These are phyloP conservation scores for Scedosporium dehoogii DNA, from an alignment of 2,329 filamentous ascomycete genomes.

Conservation along the genomic window DNA sequence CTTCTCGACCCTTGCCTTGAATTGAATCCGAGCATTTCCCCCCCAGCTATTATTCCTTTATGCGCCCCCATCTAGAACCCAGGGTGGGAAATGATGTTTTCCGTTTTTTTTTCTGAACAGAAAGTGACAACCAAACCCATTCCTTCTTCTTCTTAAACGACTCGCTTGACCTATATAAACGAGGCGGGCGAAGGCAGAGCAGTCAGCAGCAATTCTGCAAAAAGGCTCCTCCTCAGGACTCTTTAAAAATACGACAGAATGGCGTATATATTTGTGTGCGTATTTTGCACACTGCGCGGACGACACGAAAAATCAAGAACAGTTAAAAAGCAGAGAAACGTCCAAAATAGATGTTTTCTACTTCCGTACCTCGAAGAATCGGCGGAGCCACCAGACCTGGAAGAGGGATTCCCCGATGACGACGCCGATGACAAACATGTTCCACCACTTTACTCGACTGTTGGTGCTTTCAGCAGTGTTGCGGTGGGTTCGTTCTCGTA, in stretches of 20 bases:
- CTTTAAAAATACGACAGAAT: neutral
- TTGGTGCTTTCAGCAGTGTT: constrained; percentile 99
- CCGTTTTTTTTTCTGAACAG: neutral
- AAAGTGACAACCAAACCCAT: neutral
- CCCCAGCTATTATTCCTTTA: neutral
- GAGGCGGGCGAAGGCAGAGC: neutral
- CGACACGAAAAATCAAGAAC: neutral
- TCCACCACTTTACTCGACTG: constrained; percentile 98
- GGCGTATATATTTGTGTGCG: neutral
- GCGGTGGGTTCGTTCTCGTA: constrained; percentile 90
- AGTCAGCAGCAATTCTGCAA: constrained; percentile 4
- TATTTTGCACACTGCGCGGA: neutral
- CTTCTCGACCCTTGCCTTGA: neutral
- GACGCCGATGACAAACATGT: constrained; percentile 85
- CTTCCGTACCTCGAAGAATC: constrained; percentile 74
- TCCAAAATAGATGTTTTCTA: constrained; percentile 1
- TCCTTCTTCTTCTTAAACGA: neutral
- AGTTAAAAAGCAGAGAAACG: neutral
- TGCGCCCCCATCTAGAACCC: neutral
- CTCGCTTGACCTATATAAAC: constrained; percentile 7
- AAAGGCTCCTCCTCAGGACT: neutral
- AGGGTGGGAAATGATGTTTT: neutral
- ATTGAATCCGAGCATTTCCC: neutral
- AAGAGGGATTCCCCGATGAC: constrained; percentile 88
- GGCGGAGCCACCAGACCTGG: constrained; percentile 98